These are phyloP conservation scores for Mortierella sp. DNA, from an alignment of 371 early-diverging fungal genomes.

Conservation along the genomic window DNA sequence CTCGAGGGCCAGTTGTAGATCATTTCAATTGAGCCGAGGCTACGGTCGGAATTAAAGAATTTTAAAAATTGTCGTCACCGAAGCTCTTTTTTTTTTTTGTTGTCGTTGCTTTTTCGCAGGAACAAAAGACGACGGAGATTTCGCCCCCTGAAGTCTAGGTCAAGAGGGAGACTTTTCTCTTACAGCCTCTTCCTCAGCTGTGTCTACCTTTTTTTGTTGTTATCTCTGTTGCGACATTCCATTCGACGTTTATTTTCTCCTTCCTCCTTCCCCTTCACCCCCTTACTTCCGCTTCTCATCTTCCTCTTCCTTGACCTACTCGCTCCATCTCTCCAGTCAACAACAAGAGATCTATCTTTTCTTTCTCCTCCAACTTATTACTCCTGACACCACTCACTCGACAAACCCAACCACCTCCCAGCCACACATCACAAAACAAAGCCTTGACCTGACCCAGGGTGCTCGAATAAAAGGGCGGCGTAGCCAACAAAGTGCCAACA, in stretches of 20 bases:
- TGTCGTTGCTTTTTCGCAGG: not conserved
- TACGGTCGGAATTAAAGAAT: not conserved
- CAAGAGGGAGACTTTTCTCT: no score
- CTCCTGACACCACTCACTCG: not conserved
- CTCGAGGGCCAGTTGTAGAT: constrained; percentile 30
- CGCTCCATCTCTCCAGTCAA: not conserved
- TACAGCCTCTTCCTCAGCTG: no score
- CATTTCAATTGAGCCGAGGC: not conserved
- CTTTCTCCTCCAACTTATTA: not conserved
- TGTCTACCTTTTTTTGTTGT: no score
- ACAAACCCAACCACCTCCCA: not conserved
- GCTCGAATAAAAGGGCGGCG: not conserved
- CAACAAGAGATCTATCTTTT: not conserved
- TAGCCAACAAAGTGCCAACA: not conserved
- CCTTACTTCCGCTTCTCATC: not conserved
- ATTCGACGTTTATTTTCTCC: no score
- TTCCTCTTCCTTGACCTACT: not conserved
- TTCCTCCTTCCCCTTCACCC: not conserved
- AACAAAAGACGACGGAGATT: no score
- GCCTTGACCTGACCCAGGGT: not conserved
- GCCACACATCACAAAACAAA: not conserved
- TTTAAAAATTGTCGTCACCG: constrained; percentile 1
- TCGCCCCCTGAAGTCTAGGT: no score
- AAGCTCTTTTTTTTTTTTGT: not conserved
- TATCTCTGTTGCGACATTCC: no score